phyloP scores from a whole-genome alignment of 495 filamentous ascomycete species.

The Symbiotaphrina buchneri region DNA sequence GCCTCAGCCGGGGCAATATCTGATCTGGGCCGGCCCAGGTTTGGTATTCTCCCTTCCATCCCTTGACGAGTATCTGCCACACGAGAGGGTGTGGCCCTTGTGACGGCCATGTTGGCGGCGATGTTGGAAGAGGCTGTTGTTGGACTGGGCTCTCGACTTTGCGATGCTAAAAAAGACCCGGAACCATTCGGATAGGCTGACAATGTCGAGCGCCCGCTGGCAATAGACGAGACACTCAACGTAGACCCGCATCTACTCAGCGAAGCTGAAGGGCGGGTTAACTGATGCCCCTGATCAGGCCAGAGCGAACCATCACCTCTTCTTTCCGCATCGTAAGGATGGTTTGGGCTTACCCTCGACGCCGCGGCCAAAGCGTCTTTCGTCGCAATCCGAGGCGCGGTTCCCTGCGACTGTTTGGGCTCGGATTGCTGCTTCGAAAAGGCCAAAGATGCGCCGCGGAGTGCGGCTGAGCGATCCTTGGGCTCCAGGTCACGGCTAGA shows the following conservation, averaged over 20 bases:
- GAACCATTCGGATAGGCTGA: not conserved
- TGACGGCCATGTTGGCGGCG: constrained; percentile 1
- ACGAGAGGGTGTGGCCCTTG: not conserved
- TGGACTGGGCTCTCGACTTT: not conserved
- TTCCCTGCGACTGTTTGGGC: too few species aligned
- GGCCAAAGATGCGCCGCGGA: too few species aligned
- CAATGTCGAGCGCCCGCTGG: not conserved
- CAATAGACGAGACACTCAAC: constrained; percentile 1
- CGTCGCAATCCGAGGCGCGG: too few species aligned
- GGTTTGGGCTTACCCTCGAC: not conserved
- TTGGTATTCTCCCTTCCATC: not conserved
- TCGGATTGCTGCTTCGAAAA: too few species aligned
- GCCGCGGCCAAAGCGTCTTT: constrained; percentile 4
- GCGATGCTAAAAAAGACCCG: not conserved
- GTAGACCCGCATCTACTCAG: too few species aligned
- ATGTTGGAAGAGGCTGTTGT: constrained; percentile 2
- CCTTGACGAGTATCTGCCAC: not conserved
- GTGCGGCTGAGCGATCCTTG: too few species aligned
- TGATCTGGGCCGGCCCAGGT: not conserved
- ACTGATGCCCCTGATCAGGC: constrained; percentile 2
- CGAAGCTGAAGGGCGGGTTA: too few species aligned
- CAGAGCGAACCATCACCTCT: constrained; percentile 2
- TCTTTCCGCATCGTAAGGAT: not conserved
- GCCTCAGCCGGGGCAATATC: not conserved
- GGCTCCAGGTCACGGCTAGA: too few species aligned